Evolutionary conservation across 345 rosid species (phyloP).

Genomic region (Bruguiera gymnorhiza): DNA sequence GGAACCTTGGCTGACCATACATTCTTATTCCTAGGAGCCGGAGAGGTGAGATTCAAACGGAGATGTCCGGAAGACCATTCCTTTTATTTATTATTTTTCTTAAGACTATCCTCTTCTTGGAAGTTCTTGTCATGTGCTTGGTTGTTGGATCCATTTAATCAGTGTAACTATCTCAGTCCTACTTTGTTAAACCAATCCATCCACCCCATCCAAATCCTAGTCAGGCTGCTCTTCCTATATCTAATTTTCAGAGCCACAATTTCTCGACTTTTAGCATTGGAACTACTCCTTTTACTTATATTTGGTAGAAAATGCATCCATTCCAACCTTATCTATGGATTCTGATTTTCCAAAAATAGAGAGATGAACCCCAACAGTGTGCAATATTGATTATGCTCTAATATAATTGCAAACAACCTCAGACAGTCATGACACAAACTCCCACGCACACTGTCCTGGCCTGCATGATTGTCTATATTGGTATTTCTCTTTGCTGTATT

Average conservation of each 20-base stretch:
- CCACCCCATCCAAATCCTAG: too few relatives aligned
- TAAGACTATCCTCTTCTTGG: background rate
- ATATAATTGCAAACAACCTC: background rate
- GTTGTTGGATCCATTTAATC: too few relatives aligned
- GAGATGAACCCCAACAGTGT: background rate
- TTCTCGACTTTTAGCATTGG: too few relatives aligned
- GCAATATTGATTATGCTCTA: background rate
- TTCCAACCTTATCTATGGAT: too few relatives aligned
- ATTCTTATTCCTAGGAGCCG: slow-evolving; percentile 95
- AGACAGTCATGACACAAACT: background rate
- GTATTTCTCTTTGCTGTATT: background rate
- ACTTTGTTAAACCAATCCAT: too few relatives aligned
- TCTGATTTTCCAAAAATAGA: background rate
- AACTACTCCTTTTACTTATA: background rate
- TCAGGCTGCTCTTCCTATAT: too few relatives aligned
- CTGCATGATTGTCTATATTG: background rate
- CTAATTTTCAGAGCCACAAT: too few relatives aligned
- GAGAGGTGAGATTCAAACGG: slow-evolving; percentile 57
- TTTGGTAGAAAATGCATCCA: background rate
- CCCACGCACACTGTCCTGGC: background rate
- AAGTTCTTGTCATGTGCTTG: background rate
- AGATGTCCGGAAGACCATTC: background rate
- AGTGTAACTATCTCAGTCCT: too few relatives aligned
- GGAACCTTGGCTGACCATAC: slow-evolving; percentile 68
- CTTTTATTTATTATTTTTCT: background rate